Percentiles rank a stretch among this genome's conserved stretches.
Conservation (phyloP, 2,329 filamentous ascomycete genomes). For the Macrophomina pseudophaseolina region DNA sequence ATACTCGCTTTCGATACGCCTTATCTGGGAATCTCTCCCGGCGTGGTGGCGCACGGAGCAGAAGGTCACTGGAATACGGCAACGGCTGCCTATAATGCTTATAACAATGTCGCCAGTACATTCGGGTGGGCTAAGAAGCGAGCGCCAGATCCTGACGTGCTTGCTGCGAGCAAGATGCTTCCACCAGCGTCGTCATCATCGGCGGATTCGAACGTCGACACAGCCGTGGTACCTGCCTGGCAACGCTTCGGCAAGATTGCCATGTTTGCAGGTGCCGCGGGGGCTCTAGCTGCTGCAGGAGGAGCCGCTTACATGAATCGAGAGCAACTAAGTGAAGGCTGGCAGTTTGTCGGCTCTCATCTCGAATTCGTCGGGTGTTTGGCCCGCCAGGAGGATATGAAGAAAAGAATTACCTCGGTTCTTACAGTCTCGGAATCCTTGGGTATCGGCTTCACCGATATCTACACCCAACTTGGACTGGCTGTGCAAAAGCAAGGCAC, state of each 20-base stretch:
- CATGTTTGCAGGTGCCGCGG: slow-evolving; percentile 80
- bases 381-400: slow-evolving; percentile 80
- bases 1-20: slow-evolving; percentile 95
- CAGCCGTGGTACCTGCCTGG: slow-evolving; percentile 61
- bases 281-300: slow-evolving; percentile 79
- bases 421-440: slow-evolving; percentile 68
- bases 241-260: slow-evolving; percentile 84
- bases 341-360: slow-evolving; percentile 85
- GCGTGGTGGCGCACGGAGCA: slow-evolving; percentile 83
- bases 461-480: slow-evolving; percentile 83
- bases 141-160: slow-evolving; percentile 29
- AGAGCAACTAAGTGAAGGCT: slow-evolving; percentile 76
- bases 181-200: slow-evolving; percentile 38
- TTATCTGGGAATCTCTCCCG: slow-evolving; percentile 80
- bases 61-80: slow-evolving; percentile 84
- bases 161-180: slow-evolving; percentile 43
- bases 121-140: slow-evolving; percentile 63
- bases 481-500: slow-evolving; percentile 57
- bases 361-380: slow-evolving; percentile 93
- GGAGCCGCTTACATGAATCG: slow-evolving; percentile 86
- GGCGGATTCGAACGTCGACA: slow-evolving; percentile 48
- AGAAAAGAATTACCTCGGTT: slow-evolving; percentile 72
- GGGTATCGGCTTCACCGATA: slow-evolving; percentile 77
- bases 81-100: slow-evolving; percentile 70
- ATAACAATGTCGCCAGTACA: slow-evolving; percentile 64